A percentile compares a stretch with the other conserved stretches of the same genome.
phyloP scores from a whole-genome alignment of 805 yeast genomes.

The Candida mattraensis region DNA sequence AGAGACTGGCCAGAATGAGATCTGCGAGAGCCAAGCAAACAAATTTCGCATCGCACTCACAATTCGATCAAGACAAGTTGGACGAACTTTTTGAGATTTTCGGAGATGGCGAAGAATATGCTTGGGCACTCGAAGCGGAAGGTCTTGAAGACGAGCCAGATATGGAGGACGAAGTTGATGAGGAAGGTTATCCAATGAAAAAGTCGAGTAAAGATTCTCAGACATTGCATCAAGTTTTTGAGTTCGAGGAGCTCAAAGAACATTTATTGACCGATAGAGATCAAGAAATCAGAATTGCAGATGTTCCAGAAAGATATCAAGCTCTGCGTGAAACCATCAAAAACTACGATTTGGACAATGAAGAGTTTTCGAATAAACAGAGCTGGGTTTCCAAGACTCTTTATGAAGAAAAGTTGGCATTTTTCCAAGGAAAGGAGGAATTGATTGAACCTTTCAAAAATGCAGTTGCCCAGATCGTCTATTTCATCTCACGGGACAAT shows the following conservation, averaged over 20 bases:
- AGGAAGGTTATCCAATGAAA: constrained; percentile 31
- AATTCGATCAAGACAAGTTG: constrained; percentile 84
- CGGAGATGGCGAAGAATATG: constrained; percentile 96
- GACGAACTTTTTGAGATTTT: constrained; percentile 93
- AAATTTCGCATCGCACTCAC: constrained; percentile 34
- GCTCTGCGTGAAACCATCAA: constrained; percentile 65
- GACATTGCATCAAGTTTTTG: constrained; percentile 86
- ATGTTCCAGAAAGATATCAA: constrained; percentile 92
- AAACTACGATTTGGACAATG: constrained; percentile 65
- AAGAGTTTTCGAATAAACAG: constrained; percentile 70
- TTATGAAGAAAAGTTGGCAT: constrained; percentile 52
- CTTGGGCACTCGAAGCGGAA: constrained; percentile 96
- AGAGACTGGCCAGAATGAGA: constrained; percentile 37
- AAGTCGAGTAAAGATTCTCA: constrained; percentile 40
- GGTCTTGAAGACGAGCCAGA: constrained; percentile 49
- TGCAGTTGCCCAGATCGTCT: constrained; percentile 71
- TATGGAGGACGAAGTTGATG: constrained; percentile 39
- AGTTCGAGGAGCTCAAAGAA: constrained; percentile 88
- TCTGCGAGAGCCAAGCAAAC: constrained; percentile 33
- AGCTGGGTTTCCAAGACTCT: constrained; percentile 76
- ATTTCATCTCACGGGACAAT: constrained; percentile 70
- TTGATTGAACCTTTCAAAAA: constrained; percentile 54
- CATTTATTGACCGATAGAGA: constrained; percentile 91
- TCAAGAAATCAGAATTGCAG: constrained; percentile 80
- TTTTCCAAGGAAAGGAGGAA: constrained; percentile 35